phyloP scores from a whole-genome alignment of 2,329 filamentous ascomycete species.

The Aspergillus alliaceus region DNA sequence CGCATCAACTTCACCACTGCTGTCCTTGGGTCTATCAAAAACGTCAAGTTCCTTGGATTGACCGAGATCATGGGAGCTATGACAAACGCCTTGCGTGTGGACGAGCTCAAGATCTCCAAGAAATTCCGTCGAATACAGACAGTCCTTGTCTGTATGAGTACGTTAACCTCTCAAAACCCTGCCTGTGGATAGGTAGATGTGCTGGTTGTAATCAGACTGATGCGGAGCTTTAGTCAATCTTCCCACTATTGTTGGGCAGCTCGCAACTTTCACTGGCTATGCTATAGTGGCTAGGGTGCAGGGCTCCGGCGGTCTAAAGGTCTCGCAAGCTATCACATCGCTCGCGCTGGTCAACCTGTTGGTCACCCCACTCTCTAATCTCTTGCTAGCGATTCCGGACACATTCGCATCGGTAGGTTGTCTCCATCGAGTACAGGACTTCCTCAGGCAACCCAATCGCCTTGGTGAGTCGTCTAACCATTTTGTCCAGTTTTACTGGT shows the following conservation, averaged over 20 bases:
- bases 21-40: conserved; percentile 43
- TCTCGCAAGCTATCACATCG: conserved; percentile 39
- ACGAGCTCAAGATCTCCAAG: conserved; percentile 25
- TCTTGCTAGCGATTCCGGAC: conserved; percentile 37
- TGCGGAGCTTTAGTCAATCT: conserved; percentile 11
- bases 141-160: conserved; percentile 15
- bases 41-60: conserved; percentile 42
- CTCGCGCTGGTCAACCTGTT: conserved; percentile 41
- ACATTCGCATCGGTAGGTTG: conserved; percentile 41
- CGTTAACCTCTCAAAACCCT: neutral
- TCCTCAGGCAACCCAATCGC: conserved; percentile 21
- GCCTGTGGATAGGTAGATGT: neutral
- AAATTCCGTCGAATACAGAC: conserved; percentile 19
- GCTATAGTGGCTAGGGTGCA: conserved; percentile 14
- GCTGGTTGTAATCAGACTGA: neutral
- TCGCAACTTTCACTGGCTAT: conserved; percentile 20
- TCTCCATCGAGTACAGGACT: conserved; percentile 34
- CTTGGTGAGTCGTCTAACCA: conserved; percentile 7
- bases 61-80: conserved; percentile 24
- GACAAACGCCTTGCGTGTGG: conserved; percentile 18
- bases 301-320: conserved; percentile 28
- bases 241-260: conserved; percentile 13
- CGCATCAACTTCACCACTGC: conserved; percentile 43
- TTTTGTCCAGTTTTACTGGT: neutral
- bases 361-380: conserved; percentile 36